A percentile compares a stretch with the other conserved stretches of the same genome.
Evolutionary conservation across 306 rosid genomes (phyloP).

Genomic region (Glycine soja): DNA sequence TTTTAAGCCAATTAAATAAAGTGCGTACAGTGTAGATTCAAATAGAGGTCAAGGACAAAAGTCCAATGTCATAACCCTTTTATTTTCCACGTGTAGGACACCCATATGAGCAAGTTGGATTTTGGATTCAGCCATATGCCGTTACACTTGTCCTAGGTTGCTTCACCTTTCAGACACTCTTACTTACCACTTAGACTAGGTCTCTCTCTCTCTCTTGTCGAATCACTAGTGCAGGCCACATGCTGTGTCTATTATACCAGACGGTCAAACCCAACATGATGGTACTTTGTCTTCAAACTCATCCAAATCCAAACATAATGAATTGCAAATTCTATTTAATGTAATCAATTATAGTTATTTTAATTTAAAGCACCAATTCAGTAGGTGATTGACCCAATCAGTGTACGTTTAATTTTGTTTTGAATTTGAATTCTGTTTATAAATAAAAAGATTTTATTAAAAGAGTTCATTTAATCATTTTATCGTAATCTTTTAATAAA

Average conservation of each 20-base stretch:
- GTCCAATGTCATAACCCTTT: slow-evolving; percentile 10
- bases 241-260: slow-evolving; percentile 6
- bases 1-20: too few relatives aligned
- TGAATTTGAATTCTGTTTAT: too few relatives aligned
- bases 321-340: too few relatives aligned
- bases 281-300: slow-evolving; percentile 4
- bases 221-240: slow-evolving; percentile 27
- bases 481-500: too few relatives aligned
- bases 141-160: slow-evolving; percentile 44
- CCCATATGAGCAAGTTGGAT: neutral
- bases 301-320: neutral
- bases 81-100: slow-evolving; percentile 41
- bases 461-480: too few relatives aligned
- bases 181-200: neutral
- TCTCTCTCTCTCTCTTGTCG: neutral
- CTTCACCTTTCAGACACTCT: slow-evolving; percentile 41
- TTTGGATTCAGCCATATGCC: slow-evolving; percentile 1
- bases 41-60: slow-evolving; percentile 31
- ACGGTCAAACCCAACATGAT: slow-evolving; percentile 44
- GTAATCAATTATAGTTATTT: too few relatives aligned
- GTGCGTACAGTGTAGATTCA: neutral
- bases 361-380: neutral
- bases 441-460: too few relatives aligned
- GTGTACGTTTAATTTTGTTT: too few relatives aligned
- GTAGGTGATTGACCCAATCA: neutral